phyloP scores from a whole-genome alignment of 2,329 filamentous ascomycete genomes.

The Zymoseptoria ardabiliae region DNA sequence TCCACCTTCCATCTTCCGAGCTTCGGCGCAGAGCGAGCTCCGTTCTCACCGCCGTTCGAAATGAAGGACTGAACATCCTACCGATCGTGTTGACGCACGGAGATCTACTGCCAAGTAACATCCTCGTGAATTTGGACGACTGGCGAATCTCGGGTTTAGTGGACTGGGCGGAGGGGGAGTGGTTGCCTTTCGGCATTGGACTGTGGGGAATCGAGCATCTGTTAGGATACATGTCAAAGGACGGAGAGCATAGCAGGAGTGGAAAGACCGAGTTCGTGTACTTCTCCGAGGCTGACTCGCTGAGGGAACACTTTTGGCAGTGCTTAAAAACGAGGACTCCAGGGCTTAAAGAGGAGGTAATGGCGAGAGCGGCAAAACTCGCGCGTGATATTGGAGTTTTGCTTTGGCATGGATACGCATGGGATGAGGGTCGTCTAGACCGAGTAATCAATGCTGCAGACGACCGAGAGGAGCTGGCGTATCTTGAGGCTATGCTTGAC shows the following conservation, averaged over 20 bases:
- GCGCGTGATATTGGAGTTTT: constrained; percentile 50
- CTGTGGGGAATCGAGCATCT: constrained; percentile 56
- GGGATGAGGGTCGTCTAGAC: constrained; percentile 53
- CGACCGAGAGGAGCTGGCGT: constrained; percentile 49
- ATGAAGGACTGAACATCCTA: constrained; percentile 27
- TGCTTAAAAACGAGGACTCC: constrained; percentile 32
- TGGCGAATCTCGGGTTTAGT: constrained; percentile 48
- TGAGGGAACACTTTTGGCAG: constrained; percentile 48
- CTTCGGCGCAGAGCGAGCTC: constrained; percentile 3
- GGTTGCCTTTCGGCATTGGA: constrained; percentile 52
- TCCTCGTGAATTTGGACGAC: constrained; percentile 43
- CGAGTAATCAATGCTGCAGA: constrained; percentile 47
- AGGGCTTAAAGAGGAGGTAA: constrained; percentile 25
- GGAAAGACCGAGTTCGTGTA: constrained; percentile 31
- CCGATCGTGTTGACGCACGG: constrained; percentile 55
- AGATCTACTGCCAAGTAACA: constrained; percentile 52
- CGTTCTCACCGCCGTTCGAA: constrained; percentile 1
- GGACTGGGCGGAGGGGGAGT: constrained; percentile 60
- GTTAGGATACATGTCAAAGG: constrained; percentile 39
- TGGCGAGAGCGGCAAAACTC: constrained; percentile 33
- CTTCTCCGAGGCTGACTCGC: constrained; percentile 35
- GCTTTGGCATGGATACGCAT: constrained; percentile 49
- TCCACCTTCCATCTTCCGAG: background rate
- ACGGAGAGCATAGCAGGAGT: background rate
- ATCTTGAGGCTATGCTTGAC: constrained; percentile 39